Evolutionary conservation across 345 rosid species (phyloP), one percentile per base, ranked within the genome.

Genomic region (Clausena lansium): DNA sequence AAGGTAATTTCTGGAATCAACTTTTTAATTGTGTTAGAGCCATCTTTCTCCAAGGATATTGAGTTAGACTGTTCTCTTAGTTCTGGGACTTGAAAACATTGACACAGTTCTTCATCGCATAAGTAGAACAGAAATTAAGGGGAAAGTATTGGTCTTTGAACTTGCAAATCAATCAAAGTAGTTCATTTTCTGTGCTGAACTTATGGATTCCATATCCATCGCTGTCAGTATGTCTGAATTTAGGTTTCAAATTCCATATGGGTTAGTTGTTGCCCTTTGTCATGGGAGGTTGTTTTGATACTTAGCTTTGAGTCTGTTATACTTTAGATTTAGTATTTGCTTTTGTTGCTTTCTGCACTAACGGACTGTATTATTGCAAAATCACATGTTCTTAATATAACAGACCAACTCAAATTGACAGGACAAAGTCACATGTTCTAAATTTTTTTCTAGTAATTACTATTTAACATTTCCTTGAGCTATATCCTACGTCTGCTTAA

Each of bases 1-100:
- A 87, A 87, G 98, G 99, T 93, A 93, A 36, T 81, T 74, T 45
- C 68, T 32, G 38, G 58, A 35, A 67, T 73, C 71, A 38, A 70
- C 64, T 45, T 32, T 57, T 66, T 8, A 33, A 38, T 55, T 22
- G 28, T 2, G 41, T 22, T 36, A 19, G 6, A 39, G 22, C 71
- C 35, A 55, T 6, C 50, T 58, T 27, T 45, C 6, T 24, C 39
- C 4, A 22, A 20, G 68, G 70, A 39, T 25, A 35, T 24, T 54
- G 54, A 67, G 64, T 67, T n/a, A 41, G 39, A 11, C 24, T 33
- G 70, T 27, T 58, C 36, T 58, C 28, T 57, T 58, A 58, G 60
- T 38, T 39, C 52, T 24, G 5, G 76, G 35, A 11, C 17, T 24
- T 2, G 0, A 15, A 28, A 58, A 24, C 45, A 50, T 13, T 14